Conservation (phyloP, 257 asterid genomes). For the Scutellaria barbata region DNA sequence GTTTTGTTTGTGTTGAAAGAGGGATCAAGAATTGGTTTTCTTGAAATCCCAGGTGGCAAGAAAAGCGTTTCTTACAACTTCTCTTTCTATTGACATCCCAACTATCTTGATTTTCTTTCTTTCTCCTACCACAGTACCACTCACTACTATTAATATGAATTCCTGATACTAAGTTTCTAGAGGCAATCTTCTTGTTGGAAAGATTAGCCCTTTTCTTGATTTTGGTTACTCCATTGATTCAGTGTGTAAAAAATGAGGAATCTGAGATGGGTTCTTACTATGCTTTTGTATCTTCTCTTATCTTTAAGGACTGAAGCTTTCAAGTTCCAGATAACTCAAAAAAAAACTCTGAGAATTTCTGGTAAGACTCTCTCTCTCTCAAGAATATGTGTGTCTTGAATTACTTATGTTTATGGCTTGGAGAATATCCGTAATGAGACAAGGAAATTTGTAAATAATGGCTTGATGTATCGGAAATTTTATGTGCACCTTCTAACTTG, state of each 20-base stretch:
- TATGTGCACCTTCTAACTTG: too few species aligned
- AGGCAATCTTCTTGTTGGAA: too few species aligned
- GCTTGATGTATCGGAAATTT: too few species aligned
- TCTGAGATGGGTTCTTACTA: slow-evolving; percentile 33
- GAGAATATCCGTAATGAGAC: too few species aligned
- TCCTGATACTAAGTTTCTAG: neutral
- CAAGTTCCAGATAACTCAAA: slow-evolving; percentile 40
- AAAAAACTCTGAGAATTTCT: slow-evolving; percentile 45
- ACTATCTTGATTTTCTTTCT: slow-evolving; percentile 40
- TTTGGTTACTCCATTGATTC: slow-evolving; percentile 21
- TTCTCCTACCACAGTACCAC: slow-evolving; percentile 37
- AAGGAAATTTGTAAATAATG: too few species aligned
- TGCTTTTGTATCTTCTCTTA: slow-evolving; percentile 30
- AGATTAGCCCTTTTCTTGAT: slow-evolving; percentile 2
- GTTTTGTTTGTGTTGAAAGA: neutral
- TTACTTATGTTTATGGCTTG: neutral
- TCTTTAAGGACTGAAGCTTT: slow-evolving; percentile 41
- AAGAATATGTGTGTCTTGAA: too few species aligned
- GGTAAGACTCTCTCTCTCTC: slow-evolving; percentile 33
- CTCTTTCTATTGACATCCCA: slow-evolving; percentile 55
- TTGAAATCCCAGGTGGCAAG: slow-evolving; percentile 49
- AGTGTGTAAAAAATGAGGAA: slow-evolving; percentile 36
- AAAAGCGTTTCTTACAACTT: slow-evolving; percentile 49
- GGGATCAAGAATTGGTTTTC: neutral
- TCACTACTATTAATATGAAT: neutral